phyloP scores from a whole-genome alignment of 257 asterid species.

The Gentiana macrophylla region DNA sequence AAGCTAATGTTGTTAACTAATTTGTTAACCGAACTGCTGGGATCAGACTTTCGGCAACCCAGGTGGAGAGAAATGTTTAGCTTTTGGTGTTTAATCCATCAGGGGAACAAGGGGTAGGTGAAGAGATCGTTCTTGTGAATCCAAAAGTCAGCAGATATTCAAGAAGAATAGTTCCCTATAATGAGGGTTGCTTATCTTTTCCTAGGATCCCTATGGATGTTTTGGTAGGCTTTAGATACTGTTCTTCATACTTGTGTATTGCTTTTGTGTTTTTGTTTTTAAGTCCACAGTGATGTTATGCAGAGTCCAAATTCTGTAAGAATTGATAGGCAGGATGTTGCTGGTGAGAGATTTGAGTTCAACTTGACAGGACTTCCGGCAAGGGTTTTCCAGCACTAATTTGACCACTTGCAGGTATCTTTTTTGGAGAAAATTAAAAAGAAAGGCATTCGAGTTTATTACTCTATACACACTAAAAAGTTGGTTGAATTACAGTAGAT shows the following conservation, averaged over 20 bases:
- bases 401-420: constrained; percentile 75
- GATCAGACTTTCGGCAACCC: constrained; percentile 90
- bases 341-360: constrained; percentile 56
- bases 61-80: constrained; percentile 82
- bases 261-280: no score
- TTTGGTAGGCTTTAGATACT: constrained; percentile 25
- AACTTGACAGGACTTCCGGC: constrained; percentile 72
- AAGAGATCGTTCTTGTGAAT: constrained; percentile 84
- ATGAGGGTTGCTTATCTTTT: constrained; percentile 92
- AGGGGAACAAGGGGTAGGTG: constrained; percentile 78
- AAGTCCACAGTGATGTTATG: constrained; percentile 1
- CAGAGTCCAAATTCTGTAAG: constrained; percentile 85
- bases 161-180: constrained; percentile 42
- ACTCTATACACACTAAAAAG: no score
- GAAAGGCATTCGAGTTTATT: no score
- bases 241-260: no score
- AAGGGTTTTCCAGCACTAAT: constrained; percentile 90
- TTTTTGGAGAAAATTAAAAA: no score
- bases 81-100: constrained; percentile 89
- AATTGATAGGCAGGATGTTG: constrained; percentile 71
- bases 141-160: constrained; percentile 62
- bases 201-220: constrained; percentile 73
- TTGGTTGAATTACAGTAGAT: no score
- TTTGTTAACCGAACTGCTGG: constrained; percentile 78
- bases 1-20: constrained; percentile 20